Percentiles rank a stretch among this genome's conserved stretches.
Conservation (phyloP, 2,329 filamentous ascomycete species). For the Tolypocladium tundrense region DNA sequence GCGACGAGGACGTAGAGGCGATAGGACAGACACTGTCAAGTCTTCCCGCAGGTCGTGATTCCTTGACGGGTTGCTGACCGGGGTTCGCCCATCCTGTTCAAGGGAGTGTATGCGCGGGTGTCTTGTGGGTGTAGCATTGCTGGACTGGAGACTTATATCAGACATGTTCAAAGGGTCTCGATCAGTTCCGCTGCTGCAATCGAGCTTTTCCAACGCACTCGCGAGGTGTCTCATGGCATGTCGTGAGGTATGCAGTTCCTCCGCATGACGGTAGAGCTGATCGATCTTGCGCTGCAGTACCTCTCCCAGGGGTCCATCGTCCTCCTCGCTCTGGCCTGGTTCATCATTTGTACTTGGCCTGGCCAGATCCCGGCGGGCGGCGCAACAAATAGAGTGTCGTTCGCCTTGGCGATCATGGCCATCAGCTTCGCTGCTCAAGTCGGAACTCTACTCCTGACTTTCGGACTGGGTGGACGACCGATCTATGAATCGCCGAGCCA, state of each 20-base stretch:
- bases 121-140: not conserved
- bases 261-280: constrained; percentile 20
- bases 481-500: constrained; percentile 12
- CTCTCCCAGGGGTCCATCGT: constrained; percentile 8
- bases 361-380: constrained; percentile 6
- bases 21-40: not conserved
- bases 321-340: not conserved
- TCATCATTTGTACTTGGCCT: constrained; percentile 1
- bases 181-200: constrained; percentile 2
- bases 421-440: constrained; percentile 16
- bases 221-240: constrained; percentile 25
- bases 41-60: constrained; percentile 1
- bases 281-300: constrained; percentile 13
- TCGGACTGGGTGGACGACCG: constrained; percentile 3
- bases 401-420: constrained; percentile 13
- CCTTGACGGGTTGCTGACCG: not conserved
- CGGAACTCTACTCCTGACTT: constrained; percentile 14
- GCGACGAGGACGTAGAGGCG: not conserved
- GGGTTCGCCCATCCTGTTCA: not conserved
- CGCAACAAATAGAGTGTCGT: constrained; percentile 22
- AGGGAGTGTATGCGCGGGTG: not conserved
- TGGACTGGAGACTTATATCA: not conserved
- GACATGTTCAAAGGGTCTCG: not conserved
- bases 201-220: constrained; percentile 2
- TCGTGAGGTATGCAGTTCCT: constrained; percentile 21